Conservation (phyloP, 2,329 filamentous ascomycete genomes). For the Myotisia sp. region DNA sequence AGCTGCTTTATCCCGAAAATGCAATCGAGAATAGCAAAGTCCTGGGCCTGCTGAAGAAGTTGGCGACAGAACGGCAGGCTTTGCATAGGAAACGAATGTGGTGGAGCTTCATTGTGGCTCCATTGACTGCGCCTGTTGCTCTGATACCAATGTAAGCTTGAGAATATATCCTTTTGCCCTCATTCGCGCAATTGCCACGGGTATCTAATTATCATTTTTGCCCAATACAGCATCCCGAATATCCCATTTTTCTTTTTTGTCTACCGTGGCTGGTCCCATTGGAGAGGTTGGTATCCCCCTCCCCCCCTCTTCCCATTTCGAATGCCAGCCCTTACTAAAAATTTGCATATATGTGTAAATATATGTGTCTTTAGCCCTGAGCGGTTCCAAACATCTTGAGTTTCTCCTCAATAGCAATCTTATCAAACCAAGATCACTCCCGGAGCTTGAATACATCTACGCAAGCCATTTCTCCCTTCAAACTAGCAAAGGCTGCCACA, state of each 20-base stretch:
- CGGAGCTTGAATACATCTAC: constrained; percentile 63
- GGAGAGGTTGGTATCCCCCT: constrained; percentile 40
- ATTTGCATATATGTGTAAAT: neutral
- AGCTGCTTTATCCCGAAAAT: constrained; percentile 53
- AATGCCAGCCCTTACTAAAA: no score
- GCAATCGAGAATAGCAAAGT: constrained; percentile 54
- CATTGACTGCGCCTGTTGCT: constrained; percentile 67
- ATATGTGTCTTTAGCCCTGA: constrained; percentile 44
- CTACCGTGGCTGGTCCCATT: constrained; percentile 83
- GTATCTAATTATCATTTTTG: constrained; percentile 1
- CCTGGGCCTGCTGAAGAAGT: constrained; percentile 46
- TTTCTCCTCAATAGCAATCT: constrained; percentile 65
- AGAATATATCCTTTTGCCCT: neutral
- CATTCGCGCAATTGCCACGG: constrained; percentile 2
- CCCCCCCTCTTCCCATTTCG: no score
- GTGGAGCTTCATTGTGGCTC: constrained; percentile 71
- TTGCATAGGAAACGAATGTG: constrained; percentile 64
- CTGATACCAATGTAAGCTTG: constrained; percentile 64
- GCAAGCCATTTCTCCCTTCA: constrained; percentile 21
- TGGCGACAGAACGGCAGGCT: constrained; percentile 67
- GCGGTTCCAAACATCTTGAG: constrained; percentile 70
- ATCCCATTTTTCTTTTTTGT: constrained; percentile 92
- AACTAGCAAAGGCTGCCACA: constrained; percentile 2
- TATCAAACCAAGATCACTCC: constrained; percentile 50
- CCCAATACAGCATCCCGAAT: constrained; percentile 75